Evolutionary conservation across 1,284 basidiomycete species (phyloP).

Genomic region (Ustilago hordei): DNA sequence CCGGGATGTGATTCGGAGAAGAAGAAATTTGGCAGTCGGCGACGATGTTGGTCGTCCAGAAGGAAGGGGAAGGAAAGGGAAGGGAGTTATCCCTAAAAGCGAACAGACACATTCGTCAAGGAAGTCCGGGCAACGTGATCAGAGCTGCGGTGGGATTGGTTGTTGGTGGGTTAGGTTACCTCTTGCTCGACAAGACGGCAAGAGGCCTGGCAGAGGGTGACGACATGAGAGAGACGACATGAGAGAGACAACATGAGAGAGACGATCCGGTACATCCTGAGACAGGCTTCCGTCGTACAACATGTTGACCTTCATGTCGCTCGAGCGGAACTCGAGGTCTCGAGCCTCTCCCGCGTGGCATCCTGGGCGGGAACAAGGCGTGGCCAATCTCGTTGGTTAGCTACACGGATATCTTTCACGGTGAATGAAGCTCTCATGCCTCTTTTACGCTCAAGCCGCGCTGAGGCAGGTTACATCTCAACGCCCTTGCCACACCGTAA

Average conservation of each 20-base stretch:
- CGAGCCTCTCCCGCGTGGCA: conserved; percentile 3
- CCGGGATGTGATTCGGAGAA: background rate
- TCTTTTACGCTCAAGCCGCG: too few species aligned
- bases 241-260: background rate
- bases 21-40: background rate
- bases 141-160: background rate
- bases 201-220: too few species aligned
- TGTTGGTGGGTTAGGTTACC: background rate
- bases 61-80: background rate
- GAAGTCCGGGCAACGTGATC: background rate
- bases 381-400: background rate
- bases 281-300: background rate
- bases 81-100: background rate
- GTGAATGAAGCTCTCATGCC: too few species aligned
- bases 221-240: background rate
- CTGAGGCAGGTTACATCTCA: background rate
- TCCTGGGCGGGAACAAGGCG: background rate
- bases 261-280: background rate
- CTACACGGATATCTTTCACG: too few species aligned
- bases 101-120: background rate
- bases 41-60: background rate
- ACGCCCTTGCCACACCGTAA: too few species aligned
- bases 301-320: background rate
- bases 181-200: background rate
- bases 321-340: background rate